A percentile compares a stretch with the other conserved stretches of the same genome.
phyloP scores from a whole-genome alignment of 2,329 filamentous ascomycete genomes.

The Pestalotiopsis sp. region DNA sequence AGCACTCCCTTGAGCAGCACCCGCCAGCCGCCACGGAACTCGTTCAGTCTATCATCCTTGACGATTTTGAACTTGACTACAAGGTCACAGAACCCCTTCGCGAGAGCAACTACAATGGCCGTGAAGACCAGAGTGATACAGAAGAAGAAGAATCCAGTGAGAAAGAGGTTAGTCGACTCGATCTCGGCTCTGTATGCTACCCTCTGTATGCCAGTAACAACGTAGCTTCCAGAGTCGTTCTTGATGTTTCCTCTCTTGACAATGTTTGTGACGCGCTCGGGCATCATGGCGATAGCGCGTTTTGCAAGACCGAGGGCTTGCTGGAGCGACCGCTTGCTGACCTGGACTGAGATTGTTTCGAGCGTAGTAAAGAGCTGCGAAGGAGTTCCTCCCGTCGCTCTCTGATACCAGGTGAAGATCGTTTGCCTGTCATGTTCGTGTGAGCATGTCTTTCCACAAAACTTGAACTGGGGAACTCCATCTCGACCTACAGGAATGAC shows the following conservation, averaged over 20 bases:
- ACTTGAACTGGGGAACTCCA: neutral
- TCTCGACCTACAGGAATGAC: conserved; percentile 53
- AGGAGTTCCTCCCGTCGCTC: conserved; percentile 85
- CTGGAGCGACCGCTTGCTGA: conserved; percentile 62
- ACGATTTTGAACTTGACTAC: conserved; percentile 76
- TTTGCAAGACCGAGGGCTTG: conserved; percentile 49
- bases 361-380: conserved; percentile 77
- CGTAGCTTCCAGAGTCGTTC: conserved; percentile 55
- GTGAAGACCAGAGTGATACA: conserved; percentile 79
- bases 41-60: conserved; percentile 82
- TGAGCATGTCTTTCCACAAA: neutral
- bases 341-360: conserved; percentile 77
- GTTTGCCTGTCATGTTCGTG: conserved; percentile 50
- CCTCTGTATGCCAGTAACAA: conserved; percentile 82
- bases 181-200: conserved; percentile 86
- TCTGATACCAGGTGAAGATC: conserved; percentile 95
- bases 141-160: conserved; percentile 90
- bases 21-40: conserved; percentile 94
- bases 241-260: conserved; percentile 58
- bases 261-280: conserved; percentile 40
- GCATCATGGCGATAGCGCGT: conserved; percentile 57
- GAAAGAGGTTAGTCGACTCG: conserved; percentile 89
- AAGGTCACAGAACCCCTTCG: conserved; percentile 81
- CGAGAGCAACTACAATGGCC: conserved; percentile 70
- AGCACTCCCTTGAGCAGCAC: conserved; percentile 92